phyloP scores from a whole-genome alignment of 2,329 filamentous ascomycete genomes.

The Colletotrichum sp. region DNA sequence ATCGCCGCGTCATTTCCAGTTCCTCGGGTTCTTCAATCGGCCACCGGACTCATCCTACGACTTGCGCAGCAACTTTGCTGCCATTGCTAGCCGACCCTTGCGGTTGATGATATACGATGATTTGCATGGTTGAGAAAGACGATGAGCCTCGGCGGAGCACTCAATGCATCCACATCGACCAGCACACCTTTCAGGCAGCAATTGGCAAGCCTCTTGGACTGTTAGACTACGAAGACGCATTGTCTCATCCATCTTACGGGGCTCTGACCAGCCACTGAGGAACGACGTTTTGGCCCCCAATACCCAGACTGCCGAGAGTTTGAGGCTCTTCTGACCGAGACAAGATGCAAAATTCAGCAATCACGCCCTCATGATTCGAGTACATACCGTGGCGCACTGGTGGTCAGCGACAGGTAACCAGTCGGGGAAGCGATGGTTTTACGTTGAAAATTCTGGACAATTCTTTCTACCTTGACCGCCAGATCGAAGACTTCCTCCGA shows the following conservation, averaged over 20 bases:
- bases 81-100: neutral
- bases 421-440: neutral
- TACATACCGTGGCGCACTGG: neutral
- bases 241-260: neutral
- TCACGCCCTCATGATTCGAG: neutral
- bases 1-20: constrained; percentile 8
- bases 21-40: neutral
- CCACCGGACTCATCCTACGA: neutral
- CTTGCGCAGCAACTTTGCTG: neutral
- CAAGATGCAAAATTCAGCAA: neutral
- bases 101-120: neutral
- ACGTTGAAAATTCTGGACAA: neutral
- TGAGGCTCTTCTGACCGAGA: neutral
- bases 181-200: neutral
- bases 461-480: constrained; percentile 1
- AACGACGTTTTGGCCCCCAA: neutral
- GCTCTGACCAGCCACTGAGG: neutral
- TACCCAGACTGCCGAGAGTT: neutral
- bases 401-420: neutral
- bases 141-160: neutral
- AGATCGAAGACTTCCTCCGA: neutral
- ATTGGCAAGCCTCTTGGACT: neutral
- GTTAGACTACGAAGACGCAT: neutral
- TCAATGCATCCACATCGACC: neutral
- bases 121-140: neutral